Evolutionary conservation across 148 eudicot genomes (phyloP).

Genomic region (Camellia lanceoleosa): DNA sequence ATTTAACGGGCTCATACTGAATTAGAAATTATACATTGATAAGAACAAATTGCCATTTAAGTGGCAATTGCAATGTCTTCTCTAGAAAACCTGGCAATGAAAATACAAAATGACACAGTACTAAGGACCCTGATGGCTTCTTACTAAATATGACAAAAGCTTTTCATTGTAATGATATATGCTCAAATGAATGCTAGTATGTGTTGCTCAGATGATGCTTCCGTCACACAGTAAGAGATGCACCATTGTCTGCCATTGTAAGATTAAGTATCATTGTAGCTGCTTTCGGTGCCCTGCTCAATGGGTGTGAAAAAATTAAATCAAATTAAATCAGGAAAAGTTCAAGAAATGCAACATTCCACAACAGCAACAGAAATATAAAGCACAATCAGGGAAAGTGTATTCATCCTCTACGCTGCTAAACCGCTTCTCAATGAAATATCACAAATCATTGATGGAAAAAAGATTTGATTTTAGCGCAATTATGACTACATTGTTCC

Average conservation of each 20-base stretch:
- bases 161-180: neutral
- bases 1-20: too few relatives aligned
- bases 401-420: neutral
- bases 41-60: neutral
- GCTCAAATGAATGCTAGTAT: neutral
- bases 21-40: neutral
- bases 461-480: too few relatives aligned
- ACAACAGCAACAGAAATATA: neutral
- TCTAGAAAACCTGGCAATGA: neutral
- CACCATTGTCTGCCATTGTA: conserved; percentile 77
- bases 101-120: neutral
- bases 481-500: too few relatives aligned
- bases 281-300: conserved; percentile 90
- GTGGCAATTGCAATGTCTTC: neutral
- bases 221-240: conserved; percentile 70
- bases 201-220: neutral
- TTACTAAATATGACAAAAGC: neutral
- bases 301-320: neutral
- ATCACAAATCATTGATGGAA: neutral
- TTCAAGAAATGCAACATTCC: neutral
- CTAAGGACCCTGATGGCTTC: neutral
- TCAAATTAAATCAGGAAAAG: neutral
- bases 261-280: conserved; percentile 88
- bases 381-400: neutral
- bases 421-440: too few relatives aligned